Base-by-base conservation (phyloP, 768 basidiomycete species). In the Pisolithus marmoratus region DNA sequence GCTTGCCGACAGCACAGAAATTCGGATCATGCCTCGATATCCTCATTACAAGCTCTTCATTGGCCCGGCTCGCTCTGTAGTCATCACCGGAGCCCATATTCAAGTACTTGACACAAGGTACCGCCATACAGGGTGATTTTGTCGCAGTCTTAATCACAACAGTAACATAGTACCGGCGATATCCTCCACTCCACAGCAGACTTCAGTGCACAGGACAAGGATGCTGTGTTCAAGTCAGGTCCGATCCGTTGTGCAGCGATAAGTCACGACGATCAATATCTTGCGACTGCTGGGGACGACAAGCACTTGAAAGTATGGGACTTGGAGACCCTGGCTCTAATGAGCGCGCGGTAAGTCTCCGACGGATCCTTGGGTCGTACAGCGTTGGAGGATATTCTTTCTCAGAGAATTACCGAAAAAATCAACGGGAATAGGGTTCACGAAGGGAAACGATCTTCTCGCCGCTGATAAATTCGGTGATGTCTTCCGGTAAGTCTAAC, bases 401-500 rank as follows among this genome's bases (percentile, higher is more conserved):
- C 31, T 49, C 23, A 94, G 94, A 43, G 85, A 89, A 54, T 73
- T 94, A 2, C 84, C 88, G 0, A 97, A 97, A 70, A 85, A 85
- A 53, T 83, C 90, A 0, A 93, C 91, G 0, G 74, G 73, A 2
- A 63, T 96, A 24, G 65, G 69, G 0, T 83, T 96, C 58, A 83
- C 85, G 0, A 69, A 63, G 5, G 76, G 84, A 41, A 78, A 77
- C 0, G 82, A 78, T 0, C 83, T 99, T 53, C 66, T 97, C 2
- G 82, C 90, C 12, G 82, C 91, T 2, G 95, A 99, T 70, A 97
- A 96, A 69, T 94, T 96, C 56, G 95, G 95, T 0, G 95, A 97
- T 63, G 79, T 95, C 38, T 95, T 93, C 71, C 82, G 82, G 90
- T 87, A 46, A 49, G 73, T 55, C 37, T 37, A 15, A 41, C 24